phyloP scores from a whole-genome alignment of 768 basidiomycete genomes.

The Agaricus subrufescens region DNA sequence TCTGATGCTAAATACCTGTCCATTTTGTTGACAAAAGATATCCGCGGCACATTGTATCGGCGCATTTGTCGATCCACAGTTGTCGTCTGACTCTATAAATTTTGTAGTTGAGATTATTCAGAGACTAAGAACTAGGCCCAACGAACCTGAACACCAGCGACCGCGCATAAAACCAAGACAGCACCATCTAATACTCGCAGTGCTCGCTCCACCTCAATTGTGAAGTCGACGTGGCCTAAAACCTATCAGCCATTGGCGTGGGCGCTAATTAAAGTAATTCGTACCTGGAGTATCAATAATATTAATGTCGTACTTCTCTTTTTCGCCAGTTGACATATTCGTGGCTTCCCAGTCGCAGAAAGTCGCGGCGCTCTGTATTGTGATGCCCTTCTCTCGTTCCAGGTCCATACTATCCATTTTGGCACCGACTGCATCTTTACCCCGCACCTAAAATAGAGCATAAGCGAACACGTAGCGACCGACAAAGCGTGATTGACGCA shows the following conservation, averaged over 20 bases:
- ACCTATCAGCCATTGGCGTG: neutral
- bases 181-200: conserved; percentile 96
- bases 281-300: conserved; percentile 97
- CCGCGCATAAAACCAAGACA: conserved; percentile 93
- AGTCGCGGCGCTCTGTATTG: conserved; percentile 97
- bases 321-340: conserved; percentile 51
- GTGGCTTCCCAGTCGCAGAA: conserved; percentile 94
- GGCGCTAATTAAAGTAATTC: conserved; percentile 10
- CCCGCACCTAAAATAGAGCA: conserved; percentile 62
- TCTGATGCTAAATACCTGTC: conserved; percentile 55
- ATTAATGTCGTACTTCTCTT: conserved; percentile 88
- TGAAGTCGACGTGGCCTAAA: conserved; percentile 96
- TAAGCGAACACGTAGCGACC: neutral
- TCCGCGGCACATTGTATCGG: conserved; percentile 90
- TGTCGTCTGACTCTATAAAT: conserved; percentile 85
- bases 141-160: conserved; percentile 87
- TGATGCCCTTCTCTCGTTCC: conserved; percentile 98
- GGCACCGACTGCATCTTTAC: conserved; percentile 92
- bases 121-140: neutral
- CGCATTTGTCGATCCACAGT: conserved; percentile 99
- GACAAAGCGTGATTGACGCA: neutral
- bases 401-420: conserved; percentile 99
- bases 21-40: conserved; percentile 99
- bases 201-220: conserved; percentile 97
- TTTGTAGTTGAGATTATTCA: neutral